phyloP scores from a whole-genome alignment of 805 yeast genomes.

The Candida tallmaniae region DNA sequence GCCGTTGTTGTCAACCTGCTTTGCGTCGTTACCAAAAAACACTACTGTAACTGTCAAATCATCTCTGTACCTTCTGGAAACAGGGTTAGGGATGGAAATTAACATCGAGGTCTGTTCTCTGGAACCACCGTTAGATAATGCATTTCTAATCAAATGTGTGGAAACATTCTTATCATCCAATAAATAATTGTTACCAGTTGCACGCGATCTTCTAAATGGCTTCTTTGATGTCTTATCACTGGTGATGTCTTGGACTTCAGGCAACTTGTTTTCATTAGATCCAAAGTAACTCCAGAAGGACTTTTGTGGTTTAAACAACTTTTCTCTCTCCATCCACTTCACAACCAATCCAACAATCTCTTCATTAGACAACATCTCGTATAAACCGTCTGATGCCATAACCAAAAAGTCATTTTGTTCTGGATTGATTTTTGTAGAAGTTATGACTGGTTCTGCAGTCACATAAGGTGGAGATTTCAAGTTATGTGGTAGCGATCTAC shows the following conservation, averaged over 20 bases:
- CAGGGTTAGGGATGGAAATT: slow-evolving; percentile 86
- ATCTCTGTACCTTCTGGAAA: slow-evolving; percentile 88
- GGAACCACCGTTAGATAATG: slow-evolving; percentile 81
- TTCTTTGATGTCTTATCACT: slow-evolving; percentile 61
- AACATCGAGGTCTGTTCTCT: slow-evolving; percentile 85
- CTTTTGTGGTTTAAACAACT: slow-evolving; percentile 50
- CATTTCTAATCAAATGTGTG: slow-evolving; percentile 91
- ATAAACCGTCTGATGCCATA: slow-evolving; percentile 91
- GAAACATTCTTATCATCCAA: slow-evolving; percentile 85
- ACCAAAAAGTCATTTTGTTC: slow-evolving; percentile 79
- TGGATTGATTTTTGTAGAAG: slow-evolving; percentile 72
- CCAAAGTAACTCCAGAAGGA: slow-evolving; percentile 45
- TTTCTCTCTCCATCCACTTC: slow-evolving; percentile 82
- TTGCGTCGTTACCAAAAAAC: slow-evolving; percentile 68
- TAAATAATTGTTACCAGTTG: slow-evolving; percentile 39
- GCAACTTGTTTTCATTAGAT: slow-evolving; percentile 46
- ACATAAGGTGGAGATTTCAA: slow-evolving; percentile 93
- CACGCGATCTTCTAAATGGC: slow-evolving; percentile 59
- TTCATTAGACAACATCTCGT: slow-evolving; percentile 86
- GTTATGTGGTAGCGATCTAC: slow-evolving; percentile 68
- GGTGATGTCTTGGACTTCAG: slow-evolving; percentile 61
- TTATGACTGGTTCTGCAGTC: slow-evolving; percentile 91
- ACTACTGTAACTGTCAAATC: slow-evolving; percentile 95
- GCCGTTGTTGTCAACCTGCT: slow-evolving; percentile 41
- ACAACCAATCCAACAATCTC: slow-evolving; percentile 91